phyloP scores from a whole-genome alignment of 345 rosid genomes.

The Camelina sativa region DNA sequence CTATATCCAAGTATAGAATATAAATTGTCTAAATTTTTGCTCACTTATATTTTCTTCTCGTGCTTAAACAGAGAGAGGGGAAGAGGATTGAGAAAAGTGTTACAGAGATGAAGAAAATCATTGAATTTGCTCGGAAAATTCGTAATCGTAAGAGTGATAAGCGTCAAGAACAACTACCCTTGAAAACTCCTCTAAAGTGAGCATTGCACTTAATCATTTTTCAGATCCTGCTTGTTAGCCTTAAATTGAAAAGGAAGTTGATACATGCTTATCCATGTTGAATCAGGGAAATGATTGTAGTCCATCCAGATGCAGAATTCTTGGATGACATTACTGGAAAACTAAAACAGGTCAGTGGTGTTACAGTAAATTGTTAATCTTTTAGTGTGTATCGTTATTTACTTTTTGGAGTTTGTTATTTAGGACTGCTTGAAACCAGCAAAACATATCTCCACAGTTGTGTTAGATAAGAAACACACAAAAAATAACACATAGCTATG shows the following conservation, averaged over 20 bases:
- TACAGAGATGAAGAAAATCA: constrained; percentile 83
- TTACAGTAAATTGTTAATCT: background rate
- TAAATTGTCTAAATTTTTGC: background rate
- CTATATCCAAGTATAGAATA: constrained; percentile 8
- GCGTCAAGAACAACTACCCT: constrained; percentile 74
- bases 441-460: background rate
- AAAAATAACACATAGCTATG: too few relatives aligned
- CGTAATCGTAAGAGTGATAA: constrained; percentile 54
- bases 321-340: constrained; percentile 91
- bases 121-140: constrained; percentile 91
- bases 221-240: constrained; percentile 5
- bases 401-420: background rate
- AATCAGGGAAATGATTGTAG: constrained; percentile 84
- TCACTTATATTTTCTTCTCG: background rate
- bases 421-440: background rate
- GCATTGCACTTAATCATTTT: constrained; percentile 27
- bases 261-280: constrained; percentile 14
- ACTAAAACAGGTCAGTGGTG: constrained; percentile 67
- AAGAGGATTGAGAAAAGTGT: constrained; percentile 90
- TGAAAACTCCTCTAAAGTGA: constrained; percentile 90
- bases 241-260: background rate
- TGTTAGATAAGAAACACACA: background rate
- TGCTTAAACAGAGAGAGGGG: constrained; percentile 59
- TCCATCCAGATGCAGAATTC: constrained; percentile 84
- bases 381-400: background rate